Conservation (phyloP, 345 rosid species). For the Eucalyptus curtisii region DNA sequence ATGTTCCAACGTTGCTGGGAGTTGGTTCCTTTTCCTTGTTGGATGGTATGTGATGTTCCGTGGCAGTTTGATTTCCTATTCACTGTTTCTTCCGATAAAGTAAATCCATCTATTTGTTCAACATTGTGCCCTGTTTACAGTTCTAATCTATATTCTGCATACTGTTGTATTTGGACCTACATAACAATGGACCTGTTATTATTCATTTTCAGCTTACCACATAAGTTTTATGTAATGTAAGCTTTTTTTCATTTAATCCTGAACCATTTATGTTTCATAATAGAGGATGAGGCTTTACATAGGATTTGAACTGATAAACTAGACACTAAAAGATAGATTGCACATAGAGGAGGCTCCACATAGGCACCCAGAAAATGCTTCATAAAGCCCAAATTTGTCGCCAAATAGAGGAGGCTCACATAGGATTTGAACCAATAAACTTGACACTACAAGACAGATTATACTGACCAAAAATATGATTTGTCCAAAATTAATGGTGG, state of each 20-base stretch:
- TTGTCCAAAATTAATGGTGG: not conserved
- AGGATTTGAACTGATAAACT: not conserved
- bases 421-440: not conserved
- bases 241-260: not conserved
- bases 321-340: not conserved
- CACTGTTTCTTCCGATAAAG: not conserved
- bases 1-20: constrained; percentile 90
- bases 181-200: not conserved
- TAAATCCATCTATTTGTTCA: not conserved
- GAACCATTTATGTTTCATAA: not conserved
- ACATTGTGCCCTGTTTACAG: not conserved
- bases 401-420: not conserved
- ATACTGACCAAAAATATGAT: not conserved
- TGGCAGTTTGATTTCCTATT: not conserved
- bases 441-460: not conserved
- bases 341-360: not conserved
- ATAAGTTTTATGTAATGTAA: not conserved
- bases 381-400: not conserved
- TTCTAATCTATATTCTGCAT: not conserved
- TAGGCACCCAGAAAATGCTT: not conserved
- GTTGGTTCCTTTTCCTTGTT: constrained; percentile 82
- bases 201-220: not conserved
- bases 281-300: not conserved
- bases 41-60: constrained; percentile 35
- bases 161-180: not conserved